Evolutionary conservation across 176 grass and related monocot genomes (phyloP), one percentile per base, ranked within the genome.

Genomic region (Triticum monococcum): DNA sequence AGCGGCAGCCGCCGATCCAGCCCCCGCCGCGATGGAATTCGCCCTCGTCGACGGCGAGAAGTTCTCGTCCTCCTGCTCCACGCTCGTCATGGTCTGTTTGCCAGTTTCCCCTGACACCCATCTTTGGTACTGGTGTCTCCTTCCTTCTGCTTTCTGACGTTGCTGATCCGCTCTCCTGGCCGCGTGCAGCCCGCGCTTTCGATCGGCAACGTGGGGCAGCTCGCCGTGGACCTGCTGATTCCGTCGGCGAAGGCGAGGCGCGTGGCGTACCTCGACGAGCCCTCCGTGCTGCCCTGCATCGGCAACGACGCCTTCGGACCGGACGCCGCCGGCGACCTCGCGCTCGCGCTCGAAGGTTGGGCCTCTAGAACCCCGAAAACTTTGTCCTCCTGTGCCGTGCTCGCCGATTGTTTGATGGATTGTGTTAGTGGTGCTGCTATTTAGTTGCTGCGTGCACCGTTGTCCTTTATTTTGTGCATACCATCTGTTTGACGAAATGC

Each of bases 161-260:
- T 37, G 36, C 17, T 88, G 68, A 65, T 56, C 63, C 12, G 48
- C 5, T 85, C 82, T 60, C 38, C 16, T 71, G 7, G 14, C 22
- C 2, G n/a, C 74, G 26, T 32, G 74, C 92, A 97, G 97, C 97
- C 97, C 73, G 92, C 90, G 59, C 92, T 99, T 20, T 96, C 94
- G 79, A 99, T 99, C 77, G 97, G 97, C 2, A 99, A 99, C 91
- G 97, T 99, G 63, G 97, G 94, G 38, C 97, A 99, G 84, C 90
- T 99, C 83, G 89, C 97, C 60, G 79, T 94, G 4, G 97, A 97
- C 83, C 90, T 99, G 9, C 48, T 97, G 77, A 85, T 99, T 22
- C 84, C 97, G 4, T 99, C 94, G 25, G 16, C 83, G 20, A 76
- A 50, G 32, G 90, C 97, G 56, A 86, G 30, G 73, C 91, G 92